Evolutionary conservation across 305 asterid genomes (phyloP), one percentile per base, ranked within the genome.

Genomic region (Rubia balearica): DNA sequence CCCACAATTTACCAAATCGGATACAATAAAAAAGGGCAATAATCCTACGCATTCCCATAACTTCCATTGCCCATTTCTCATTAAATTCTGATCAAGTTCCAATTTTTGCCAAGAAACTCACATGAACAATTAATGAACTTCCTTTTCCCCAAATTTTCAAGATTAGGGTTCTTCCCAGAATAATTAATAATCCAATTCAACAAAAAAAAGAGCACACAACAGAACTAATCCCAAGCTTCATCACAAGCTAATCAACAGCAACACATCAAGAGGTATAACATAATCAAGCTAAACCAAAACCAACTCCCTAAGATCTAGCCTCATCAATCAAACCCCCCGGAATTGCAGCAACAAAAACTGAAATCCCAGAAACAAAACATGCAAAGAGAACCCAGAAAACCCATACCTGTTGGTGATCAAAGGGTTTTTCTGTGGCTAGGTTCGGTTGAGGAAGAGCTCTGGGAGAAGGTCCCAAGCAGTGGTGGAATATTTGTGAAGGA

Each of bases 401-500:
- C 21, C 55, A 22, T 49, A 61, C 74, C 78, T 61, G 5, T 46
- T 41, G 56, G 40, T 64, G 16, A 64, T 63, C 53, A 33, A 49
- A 61, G 62, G 71, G 9, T 27, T 24, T 65, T 14, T 30, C 65
- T 19, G 36, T 56, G 70, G 74, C 74, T 74, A 68, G 78, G 73
- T 73, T 68, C 45, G 65, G n/a, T 22, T 48, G 69, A 40, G 24
- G 65, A 60, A 43, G 64, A 74, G 73, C 71, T 63, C 77, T 38
- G 41, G 65, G 38, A 38, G 48, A 27, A 48, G 56, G 46, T 9
- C 22, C 11, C 27, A 53, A 56, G 68, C 72, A 67, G 51, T 33
- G 45, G 49, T 33, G 6, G 42, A 33, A 61, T 22, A 27, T 11
- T 61, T 21, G 57, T 36, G 63, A 48, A 48, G 69, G 14, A 5